These are phyloP conservation scores for Albatrellus ellisii DNA, from an alignment of 768 basidiomycete genomes.

Conservation along the genomic window DNA sequence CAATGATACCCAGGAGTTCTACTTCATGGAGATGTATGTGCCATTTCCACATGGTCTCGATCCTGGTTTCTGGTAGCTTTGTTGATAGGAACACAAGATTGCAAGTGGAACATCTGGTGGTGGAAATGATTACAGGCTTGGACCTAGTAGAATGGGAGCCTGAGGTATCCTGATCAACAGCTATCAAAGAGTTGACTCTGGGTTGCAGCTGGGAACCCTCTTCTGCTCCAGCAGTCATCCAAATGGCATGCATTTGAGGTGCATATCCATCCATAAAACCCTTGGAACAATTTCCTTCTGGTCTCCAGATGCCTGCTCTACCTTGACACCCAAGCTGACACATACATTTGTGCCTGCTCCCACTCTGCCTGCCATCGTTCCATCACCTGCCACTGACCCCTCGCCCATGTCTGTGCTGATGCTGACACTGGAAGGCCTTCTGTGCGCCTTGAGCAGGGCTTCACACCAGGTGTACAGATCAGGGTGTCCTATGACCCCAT, in stretches of 20 bases:
- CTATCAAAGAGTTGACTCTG: no score
- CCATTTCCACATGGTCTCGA: background rate
- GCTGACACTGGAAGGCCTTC: constrained; percentile 31
- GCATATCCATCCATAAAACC: constrained; percentile 93
- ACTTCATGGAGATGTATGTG: constrained; percentile 89
- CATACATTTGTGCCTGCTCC: constrained; percentile 58
- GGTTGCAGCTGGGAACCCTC: constrained; percentile 81
- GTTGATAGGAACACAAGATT: constrained; percentile 61
- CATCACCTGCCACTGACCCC: background rate
- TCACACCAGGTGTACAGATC: constrained; percentile 63
- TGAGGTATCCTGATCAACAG: no score
- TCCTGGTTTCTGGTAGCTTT: background rate
- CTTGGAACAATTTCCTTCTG: constrained; percentile 84
- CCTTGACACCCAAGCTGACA: constrained; percentile 65
- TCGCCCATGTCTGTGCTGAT: constrained; percentile 8
- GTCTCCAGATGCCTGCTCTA: constrained; percentile 77
- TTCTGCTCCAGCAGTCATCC: constrained; percentile 62
- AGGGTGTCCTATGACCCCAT: constrained; percentile 87
- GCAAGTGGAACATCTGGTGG: constrained; percentile 87
- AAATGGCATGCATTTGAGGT: constrained; percentile 92
- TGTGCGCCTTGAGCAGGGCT: constrained; percentile 84
- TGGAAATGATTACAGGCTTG: constrained; percentile 88
- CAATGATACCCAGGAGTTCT: no score
- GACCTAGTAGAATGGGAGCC: constrained; percentile 96
- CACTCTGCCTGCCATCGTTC: constrained; percentile 20